A percentile compares a stretch with the other conserved stretches of the same genome.
phyloP scores from a whole-genome alignment of 1,139 yeast genomes.

The Hemisphaericaspora xylofermentans region DNA sequence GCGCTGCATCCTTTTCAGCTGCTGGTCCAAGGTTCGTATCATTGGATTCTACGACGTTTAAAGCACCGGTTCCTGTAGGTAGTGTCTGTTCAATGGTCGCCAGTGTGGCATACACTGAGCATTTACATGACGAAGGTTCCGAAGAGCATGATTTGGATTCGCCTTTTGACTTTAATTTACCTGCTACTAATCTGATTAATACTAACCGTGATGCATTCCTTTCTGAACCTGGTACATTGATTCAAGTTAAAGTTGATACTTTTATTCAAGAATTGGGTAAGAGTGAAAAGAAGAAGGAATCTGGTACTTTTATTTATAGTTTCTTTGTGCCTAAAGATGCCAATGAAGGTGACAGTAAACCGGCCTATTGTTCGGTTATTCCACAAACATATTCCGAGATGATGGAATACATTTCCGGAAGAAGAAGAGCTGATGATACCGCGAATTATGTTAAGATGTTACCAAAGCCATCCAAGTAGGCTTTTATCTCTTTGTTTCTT shows the following conservation, averaged over 20 bases:
- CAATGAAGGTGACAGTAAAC: constrained; percentile 29
- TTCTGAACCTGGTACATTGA: constrained; percentile 78
- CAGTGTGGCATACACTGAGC: constrained; percentile 80
- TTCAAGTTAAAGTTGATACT: constrained; percentile 88
- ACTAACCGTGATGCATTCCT: constrained; percentile 57
- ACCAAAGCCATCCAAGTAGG: constrained; percentile 17
- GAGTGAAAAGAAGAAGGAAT: constrained; percentile 58
- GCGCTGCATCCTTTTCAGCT: constrained; percentile 83
- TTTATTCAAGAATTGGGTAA: constrained; percentile 62
- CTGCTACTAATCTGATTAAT: constrained; percentile 57
- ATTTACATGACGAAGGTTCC: constrained; percentile 45
- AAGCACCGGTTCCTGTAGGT: constrained; percentile 94
- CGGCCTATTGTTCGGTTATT: constrained; percentile 63
- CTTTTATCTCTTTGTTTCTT: not conserved
- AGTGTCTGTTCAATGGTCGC: constrained; percentile 82
- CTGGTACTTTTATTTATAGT: constrained; percentile 86
- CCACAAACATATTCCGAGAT: constrained; percentile 89
- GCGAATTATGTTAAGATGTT: constrained; percentile 61
- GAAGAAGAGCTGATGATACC: constrained; percentile 85
- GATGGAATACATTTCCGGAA: constrained; percentile 88
- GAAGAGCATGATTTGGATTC: constrained; percentile 34
- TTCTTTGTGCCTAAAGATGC: constrained; percentile 69
- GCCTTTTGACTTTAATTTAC: constrained; percentile 51
- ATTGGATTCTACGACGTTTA: constrained; percentile 85
- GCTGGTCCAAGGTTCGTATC: constrained; percentile 87